Base-by-base conservation (phyloP, 2,329 filamentous ascomycete genomes). In the Penicillium fuscoglaucum region DNA sequence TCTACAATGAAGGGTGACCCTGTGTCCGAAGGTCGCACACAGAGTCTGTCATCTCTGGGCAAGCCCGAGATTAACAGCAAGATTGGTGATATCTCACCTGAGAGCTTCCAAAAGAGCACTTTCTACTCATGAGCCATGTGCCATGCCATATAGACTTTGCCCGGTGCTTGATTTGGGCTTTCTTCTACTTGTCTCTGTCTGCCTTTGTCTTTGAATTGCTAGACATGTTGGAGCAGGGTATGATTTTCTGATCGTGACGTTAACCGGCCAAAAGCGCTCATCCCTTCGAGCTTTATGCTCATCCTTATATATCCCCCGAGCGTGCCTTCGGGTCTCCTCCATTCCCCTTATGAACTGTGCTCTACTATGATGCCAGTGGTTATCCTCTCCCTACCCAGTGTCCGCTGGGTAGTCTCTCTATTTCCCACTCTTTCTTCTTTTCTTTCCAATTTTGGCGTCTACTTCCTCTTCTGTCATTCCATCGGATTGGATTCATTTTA, bases 91-190 rank as follows among this genome's bases (percentile, higher is more conserved):
- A 85, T 89, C 61, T 81, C 80, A 17, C 81, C 87, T 6, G 87
- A 90, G 72, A 88, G 85, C 68, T 90, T 90, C 72, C 87, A 89
- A 72, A 88, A 88, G 76, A 86, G 85, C 53, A 83, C 84, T 19
- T 89, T 89, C 69, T 86, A 88, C 74, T 87, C 85, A 54, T 87
- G 75, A 80, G 50, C 45, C 12, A 29, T 28, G 47, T 19, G 24
- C n/a, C 37, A 41, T 31, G 50, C 7, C 28, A 15, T 21, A 33
- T 48, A 56, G 40, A 61, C 40, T 24, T 35, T 44, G 10, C 19
- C 31, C 2, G 19, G 28, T 53, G 19, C 52, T 52, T 29, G 29
- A 19, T 49, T 41, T 50, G 7, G 13, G 29, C 26, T 45, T 24
- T 12, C 31, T 24, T 43, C 7, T 55, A n/a, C 35, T 53, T 56